Conservation (phyloP, 1,284 basidiomycete genomes). For the Tilletia horrida region DNA sequence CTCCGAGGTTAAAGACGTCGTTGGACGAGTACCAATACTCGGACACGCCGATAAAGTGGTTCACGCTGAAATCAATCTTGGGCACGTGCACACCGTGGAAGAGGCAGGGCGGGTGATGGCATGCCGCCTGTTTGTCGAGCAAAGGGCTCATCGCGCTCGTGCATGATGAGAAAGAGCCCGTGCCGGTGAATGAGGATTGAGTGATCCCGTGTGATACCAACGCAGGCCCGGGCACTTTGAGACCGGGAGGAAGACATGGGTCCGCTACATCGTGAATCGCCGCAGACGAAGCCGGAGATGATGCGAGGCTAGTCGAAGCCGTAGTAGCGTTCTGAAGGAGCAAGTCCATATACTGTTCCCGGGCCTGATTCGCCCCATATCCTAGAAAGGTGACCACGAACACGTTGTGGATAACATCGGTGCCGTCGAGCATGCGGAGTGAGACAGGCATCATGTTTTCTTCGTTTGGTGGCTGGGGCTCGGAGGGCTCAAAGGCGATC, state of each 20-base stretch:
- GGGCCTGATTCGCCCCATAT: conserved; percentile 92
- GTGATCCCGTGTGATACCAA: conserved; percentile 45
- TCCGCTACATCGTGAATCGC: conserved; percentile 58
- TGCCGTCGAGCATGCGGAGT: conserved; percentile 75
- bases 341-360: conserved; percentile 79
- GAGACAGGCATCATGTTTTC: conserved; percentile 65
- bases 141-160: conserved; percentile 71
- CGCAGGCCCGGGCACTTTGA: conserved; percentile 57
- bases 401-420: conserved; percentile 82
- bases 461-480: conserved; percentile 59
- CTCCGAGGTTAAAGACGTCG: conserved; percentile 89
- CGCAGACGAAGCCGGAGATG: not conserved
- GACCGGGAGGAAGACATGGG: conserved; percentile 80
- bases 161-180: conserved; percentile 85
- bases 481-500: conserved; percentile 82
- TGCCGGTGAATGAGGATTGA: conserved; percentile 63
- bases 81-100: conserved; percentile 94
- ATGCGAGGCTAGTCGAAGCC: conserved; percentile 19
- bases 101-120: conserved; percentile 80
- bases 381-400: conserved; percentile 99
- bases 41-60: conserved; percentile 92
- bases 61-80: conserved; percentile 72
- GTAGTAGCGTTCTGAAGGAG: conserved; percentile 61
- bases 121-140: conserved; percentile 80
- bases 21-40: conserved; percentile 99